phyloP scores from a whole-genome alignment of 306 rosid species.

The Fragaria nilgerrensis region DNA sequence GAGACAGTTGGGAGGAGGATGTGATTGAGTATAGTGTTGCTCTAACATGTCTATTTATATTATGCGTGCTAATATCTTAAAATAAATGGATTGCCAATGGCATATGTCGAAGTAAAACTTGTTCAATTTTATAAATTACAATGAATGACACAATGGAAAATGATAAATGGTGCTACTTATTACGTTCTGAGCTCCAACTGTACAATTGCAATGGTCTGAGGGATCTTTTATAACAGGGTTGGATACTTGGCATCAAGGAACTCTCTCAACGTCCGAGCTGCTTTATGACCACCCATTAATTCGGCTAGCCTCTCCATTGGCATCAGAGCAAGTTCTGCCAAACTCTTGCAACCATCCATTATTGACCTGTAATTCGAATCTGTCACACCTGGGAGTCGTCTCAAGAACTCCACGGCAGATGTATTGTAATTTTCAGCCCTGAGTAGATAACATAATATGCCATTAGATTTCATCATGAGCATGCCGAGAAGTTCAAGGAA shows the following conservation, averaged over 20 bases:
- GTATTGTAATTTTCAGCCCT: conserved; percentile 98
- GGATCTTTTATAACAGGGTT: conserved; percentile 54
- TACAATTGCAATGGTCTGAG: conserved; percentile 7
- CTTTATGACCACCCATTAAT: conserved; percentile 88
- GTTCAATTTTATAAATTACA: not conserved
- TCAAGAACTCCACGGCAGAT: conserved; percentile 84
- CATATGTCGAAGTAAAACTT: not conserved
- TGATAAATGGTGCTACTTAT: not conserved
- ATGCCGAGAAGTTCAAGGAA: not conserved
- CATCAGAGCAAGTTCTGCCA: conserved; percentile 88
- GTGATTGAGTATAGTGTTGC: too few species aligned
- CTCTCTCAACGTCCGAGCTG: conserved; percentile 88
- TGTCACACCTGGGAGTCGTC: conserved; percentile 90
- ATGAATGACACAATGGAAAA: not conserved
- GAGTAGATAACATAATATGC: conserved; percentile 16
- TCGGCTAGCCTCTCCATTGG: conserved; percentile 73
- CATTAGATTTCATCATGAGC: conserved; percentile 11
- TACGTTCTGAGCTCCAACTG: not conserved
- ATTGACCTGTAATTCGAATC: conserved; percentile 86
- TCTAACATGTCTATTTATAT: not conserved
- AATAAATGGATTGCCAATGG: not conserved
- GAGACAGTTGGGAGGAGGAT: too few species aligned
- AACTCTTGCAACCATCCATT: conserved; percentile 86
- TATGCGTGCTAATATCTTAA: not conserved
- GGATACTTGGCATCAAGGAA: conserved; percentile 98